Evolutionary conservation across 2,329 filamentous ascomycete species (phyloP), one percentile per base, ranked within the genome.

Genomic region (Fusarium dimerum): DNA sequence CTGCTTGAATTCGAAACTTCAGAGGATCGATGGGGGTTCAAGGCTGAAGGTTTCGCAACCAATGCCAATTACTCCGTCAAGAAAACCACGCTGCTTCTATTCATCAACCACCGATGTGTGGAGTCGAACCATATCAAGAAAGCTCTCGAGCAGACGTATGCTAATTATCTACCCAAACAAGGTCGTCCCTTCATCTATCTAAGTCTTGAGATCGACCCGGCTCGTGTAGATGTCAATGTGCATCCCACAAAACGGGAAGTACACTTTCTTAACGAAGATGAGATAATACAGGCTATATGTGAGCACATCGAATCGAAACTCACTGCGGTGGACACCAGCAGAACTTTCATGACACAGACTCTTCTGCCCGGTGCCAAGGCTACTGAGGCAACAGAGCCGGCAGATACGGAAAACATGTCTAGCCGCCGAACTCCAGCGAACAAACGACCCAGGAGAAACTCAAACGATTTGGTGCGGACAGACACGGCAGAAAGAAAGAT

Each of bases 211-310:
- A 96, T 99, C 51, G 92, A 97, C 62, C 93, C 94, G 2, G 85
- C 88, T 26, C 82, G 93, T 48, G 91, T 99, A 5, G 94, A 99
- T 70, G 95, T 99, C 67, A 99, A 99, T 63, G 89, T 99, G 1
- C 94, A 99, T 70, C 94, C 94, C 0, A 99, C 94, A 0, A 99
- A 99, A 71, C 82, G 91, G 46, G 93, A 99, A 68, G 94, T 99
- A 17, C 94, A 97, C 66, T 97, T 99, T 64, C 79, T 99, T 18
- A 96, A 97, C 56, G 94, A 99, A 69, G 94, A 99, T 58, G 94
- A 99, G 63, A 96, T 99, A 43, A 88, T 94, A 43, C 89, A 94
- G 58, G 82, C 84, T 13, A 86, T 99, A 5, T 97, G 92, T 73
- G 84, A 87, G 55, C 83, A 89, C 48, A 88, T 99, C 18, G 83